Percentiles rank a stretch among this genome's conserved stretches.
phyloP scores from a whole-genome alignment of 495 filamentous ascomycete species.

The Eremomyces bilateralis region DNA sequence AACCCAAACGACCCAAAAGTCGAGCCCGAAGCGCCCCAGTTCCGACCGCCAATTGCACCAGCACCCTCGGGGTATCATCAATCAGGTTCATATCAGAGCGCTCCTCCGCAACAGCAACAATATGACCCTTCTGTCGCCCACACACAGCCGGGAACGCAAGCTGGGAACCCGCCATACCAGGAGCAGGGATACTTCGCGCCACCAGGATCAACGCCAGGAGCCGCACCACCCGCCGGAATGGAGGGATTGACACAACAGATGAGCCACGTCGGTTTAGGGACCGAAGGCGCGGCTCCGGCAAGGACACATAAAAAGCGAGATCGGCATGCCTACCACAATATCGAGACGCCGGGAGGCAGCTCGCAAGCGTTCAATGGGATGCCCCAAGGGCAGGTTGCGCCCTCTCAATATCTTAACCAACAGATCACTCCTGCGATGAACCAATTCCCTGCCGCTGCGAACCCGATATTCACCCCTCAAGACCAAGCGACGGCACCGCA shows the following conservation, averaged over 20 bases:
- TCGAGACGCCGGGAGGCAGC: slow-evolving; percentile 45
- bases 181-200: slow-evolving; percentile 15
- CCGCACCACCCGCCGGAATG: slow-evolving; percentile 20
- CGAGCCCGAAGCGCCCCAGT: slow-evolving; percentile 34
- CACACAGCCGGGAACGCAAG: no score
- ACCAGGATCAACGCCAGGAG: slow-evolving; percentile 7
- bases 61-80: slow-evolving; percentile 40
- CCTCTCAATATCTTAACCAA: slow-evolving; percentile 47
- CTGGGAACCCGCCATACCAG: slow-evolving; percentile 15
- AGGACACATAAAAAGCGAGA: slow-evolving; percentile 74
- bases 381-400: slow-evolving; percentile 32
- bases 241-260: slow-evolving; percentile 65
- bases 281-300: slow-evolving; percentile 28
- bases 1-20: slow-evolving; percentile 30
- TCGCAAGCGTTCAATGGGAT: slow-evolving; percentile 45
- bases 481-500: slow-evolving; percentile 29
- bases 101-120: background rate
- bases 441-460: slow-evolving; percentile 40
- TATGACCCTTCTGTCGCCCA: slow-evolving; percentile 10
- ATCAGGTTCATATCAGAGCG: slow-evolving; percentile 18
- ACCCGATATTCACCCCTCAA: slow-evolving; percentile 34
- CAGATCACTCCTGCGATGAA: slow-evolving; percentile 28
- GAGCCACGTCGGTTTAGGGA: slow-evolving; percentile 57
- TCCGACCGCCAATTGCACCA: slow-evolving; percentile 27
- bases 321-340: slow-evolving; percentile 72